A percentile compares a stretch with the other conserved stretches of the same genome.
phyloP scores from a whole-genome alignment of 1,139 yeast species.

The Protomyces gravidus region DNA sequence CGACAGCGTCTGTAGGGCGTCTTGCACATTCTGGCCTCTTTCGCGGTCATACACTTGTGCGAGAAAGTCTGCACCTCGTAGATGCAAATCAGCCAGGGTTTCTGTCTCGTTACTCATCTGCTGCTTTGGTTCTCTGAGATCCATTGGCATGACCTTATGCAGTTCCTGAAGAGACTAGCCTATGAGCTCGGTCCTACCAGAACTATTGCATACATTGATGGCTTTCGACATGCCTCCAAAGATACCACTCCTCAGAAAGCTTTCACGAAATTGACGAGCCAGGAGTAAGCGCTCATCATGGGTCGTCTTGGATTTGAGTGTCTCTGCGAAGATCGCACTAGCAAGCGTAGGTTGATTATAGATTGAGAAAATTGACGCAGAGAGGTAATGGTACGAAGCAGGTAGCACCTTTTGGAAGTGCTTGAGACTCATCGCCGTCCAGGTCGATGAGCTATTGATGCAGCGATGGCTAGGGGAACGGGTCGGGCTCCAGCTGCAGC shows the following conservation, averaged over 20 bases:
- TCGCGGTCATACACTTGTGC: constrained; percentile 7
- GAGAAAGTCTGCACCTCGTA: constrained; percentile 4
- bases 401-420: constrained; percentile 8
- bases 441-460: no score
- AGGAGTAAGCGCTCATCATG: neutral
- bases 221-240: constrained; percentile 29
- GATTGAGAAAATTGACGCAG: constrained; percentile 18
- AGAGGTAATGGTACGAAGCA: constrained; percentile 12
- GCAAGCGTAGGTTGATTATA: constrained; percentile 12
- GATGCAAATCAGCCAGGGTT: neutral
- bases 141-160: constrained; percentile 19
- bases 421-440: constrained; percentile 9
- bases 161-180: constrained; percentile 12
- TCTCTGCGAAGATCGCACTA: neutral
- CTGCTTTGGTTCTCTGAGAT: constrained; percentile 1
- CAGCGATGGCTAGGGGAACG: no score
- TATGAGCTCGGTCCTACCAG: neutral
- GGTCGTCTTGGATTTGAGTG: neutral
- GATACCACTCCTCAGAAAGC: constrained; percentile 14
- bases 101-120: neutral
- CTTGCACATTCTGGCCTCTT: constrained; percentile 2
- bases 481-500: no score
- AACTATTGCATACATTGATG: constrained; percentile 5
- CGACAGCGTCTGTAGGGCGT: constrained; percentile 7
- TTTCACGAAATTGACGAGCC: constrained; percentile 25